phyloP scores from a whole-genome alignment of 2,329 filamentous ascomycete species.

The Colletotrichum sp. region DNA sequence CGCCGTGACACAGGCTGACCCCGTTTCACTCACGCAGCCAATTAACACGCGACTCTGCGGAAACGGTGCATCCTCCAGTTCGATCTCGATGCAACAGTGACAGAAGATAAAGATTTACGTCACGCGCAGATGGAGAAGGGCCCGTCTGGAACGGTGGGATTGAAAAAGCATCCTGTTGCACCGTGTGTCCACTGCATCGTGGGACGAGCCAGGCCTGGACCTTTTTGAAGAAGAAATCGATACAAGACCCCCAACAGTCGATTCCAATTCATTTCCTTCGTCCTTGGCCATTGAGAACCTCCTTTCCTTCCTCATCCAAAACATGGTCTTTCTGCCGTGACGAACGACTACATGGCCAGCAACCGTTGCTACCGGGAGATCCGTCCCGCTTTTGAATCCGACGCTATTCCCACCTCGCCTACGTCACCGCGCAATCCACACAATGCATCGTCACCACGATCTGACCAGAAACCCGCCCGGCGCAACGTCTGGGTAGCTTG shows the following conservation, averaged over 20 bases:
- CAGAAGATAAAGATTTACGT: background rate
- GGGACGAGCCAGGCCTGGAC: background rate
- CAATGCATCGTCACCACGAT: background rate
- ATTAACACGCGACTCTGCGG: background rate
- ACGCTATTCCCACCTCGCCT: background rate
- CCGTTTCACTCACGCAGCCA: background rate
- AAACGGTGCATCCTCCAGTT: background rate
- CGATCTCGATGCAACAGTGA: background rate
- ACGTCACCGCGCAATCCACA: background rate
- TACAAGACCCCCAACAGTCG: background rate
- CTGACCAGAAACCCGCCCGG: background rate
- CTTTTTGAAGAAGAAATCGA: background rate
- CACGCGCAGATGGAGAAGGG: background rate
- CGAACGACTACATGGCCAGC: background rate
- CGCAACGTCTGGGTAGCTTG: slow-evolving; percentile 1
- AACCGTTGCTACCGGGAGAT: background rate
- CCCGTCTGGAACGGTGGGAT: background rate
- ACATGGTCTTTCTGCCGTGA: background rate
- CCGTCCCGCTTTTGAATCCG: background rate
- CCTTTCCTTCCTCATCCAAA: background rate
- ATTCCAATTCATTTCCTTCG: background rate
- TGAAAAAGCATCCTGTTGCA: background rate
- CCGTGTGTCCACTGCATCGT: background rate
- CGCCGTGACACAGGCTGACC: background rate
- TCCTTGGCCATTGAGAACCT: background rate